These are phyloP conservation scores for Claviceps spartinae DNA, from an alignment of 2,329 filamentous ascomycete genomes.

Conservation along the genomic window DNA sequence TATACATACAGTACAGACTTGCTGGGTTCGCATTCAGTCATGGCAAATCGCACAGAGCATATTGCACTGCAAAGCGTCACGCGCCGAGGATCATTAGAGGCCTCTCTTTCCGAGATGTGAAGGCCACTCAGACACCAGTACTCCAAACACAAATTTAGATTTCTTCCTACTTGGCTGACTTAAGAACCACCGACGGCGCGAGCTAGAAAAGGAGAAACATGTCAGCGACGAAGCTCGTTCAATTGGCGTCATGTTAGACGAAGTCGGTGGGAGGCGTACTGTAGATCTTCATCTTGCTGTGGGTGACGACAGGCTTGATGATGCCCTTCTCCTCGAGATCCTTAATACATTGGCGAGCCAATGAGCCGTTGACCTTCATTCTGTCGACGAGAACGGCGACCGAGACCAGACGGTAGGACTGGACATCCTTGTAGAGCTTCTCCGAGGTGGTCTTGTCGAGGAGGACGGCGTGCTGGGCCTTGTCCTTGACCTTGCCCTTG, in stretches of 20 bases:
- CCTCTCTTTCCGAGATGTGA: conserved; percentile 20
- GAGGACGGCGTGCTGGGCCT: conserved; percentile 98
- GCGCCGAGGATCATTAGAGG: conserved; percentile 11
- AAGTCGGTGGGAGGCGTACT: conserved; percentile 38
- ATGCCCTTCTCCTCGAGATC: conserved; percentile 96
- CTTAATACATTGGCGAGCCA: conserved; percentile 76
- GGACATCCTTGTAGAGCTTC: conserved; percentile 99
- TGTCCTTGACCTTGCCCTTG: conserved; percentile 86
- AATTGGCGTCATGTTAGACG: background rate
- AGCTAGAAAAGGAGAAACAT: conserved; percentile 28
- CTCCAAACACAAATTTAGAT: conserved; percentile 22
- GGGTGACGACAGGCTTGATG: conserved; percentile 94
- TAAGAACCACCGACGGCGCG: conserved; percentile 44
- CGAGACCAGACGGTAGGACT: conserved; percentile 99
- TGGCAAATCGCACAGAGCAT: conserved; percentile 18
- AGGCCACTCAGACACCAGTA: conserved; percentile 26
- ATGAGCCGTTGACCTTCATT: conserved; percentile 99
- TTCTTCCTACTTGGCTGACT: conserved; percentile 19
- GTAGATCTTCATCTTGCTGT: conserved; percentile 99
- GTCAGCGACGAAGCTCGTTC: background rate
- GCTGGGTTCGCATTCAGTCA: too few relatives aligned
- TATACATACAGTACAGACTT: too few relatives aligned
- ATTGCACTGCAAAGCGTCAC: background rate
- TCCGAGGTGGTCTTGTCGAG: conserved; percentile 96
- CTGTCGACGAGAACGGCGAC: conserved; percentile 97